phyloP scores from a whole-genome alignment of 257 asterid species.

The Plectranthus barbatus region DNA sequence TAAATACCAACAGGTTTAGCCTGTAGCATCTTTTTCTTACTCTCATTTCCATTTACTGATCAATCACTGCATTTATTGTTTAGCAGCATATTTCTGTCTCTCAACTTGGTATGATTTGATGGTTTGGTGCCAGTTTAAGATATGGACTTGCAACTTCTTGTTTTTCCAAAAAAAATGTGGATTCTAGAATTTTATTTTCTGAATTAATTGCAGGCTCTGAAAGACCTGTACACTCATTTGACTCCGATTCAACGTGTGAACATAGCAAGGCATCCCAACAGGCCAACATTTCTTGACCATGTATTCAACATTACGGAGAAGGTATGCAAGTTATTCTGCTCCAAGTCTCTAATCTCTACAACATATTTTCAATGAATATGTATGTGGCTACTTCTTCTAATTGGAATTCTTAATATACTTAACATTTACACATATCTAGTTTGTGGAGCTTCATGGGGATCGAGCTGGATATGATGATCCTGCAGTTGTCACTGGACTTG shows the following conservation, averaged over 20 bases:
- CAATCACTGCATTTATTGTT: neutral
- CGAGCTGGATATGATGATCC: slow-evolving; percentile 97
- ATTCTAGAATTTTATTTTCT: neutral
- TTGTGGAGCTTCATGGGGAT: slow-evolving; percentile 96
- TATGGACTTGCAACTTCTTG: slow-evolving; percentile 4
- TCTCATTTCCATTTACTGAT: neutral
- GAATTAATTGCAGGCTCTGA: slow-evolving; percentile 55
- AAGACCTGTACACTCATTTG: slow-evolving; percentile 64
- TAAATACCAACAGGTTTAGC: slow-evolving; percentile 71
- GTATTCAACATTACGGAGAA: slow-evolving; percentile 73
- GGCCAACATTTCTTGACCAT: slow-evolving; percentile 93
- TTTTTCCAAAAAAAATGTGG: neutral
- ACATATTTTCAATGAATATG: neutral
- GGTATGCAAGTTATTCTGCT: slow-evolving; percentile 29
- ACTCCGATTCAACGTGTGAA: slow-evolving; percentile 81
- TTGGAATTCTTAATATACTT: neutral
- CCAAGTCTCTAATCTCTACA: slow-evolving; percentile 1
- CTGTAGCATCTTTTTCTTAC: neutral
- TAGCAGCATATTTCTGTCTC: neutral
- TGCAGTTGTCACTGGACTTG: slow-evolving; percentile 82
- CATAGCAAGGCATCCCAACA: slow-evolving; percentile 80
- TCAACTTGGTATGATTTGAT: neutral
- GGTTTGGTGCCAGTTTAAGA: neutral
- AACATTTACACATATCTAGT: slow-evolving; percentile 28
- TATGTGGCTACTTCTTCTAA: no score